Conservation (phyloP, 108 stramenopile species). For the Poteriospumella lacustris region DNA sequence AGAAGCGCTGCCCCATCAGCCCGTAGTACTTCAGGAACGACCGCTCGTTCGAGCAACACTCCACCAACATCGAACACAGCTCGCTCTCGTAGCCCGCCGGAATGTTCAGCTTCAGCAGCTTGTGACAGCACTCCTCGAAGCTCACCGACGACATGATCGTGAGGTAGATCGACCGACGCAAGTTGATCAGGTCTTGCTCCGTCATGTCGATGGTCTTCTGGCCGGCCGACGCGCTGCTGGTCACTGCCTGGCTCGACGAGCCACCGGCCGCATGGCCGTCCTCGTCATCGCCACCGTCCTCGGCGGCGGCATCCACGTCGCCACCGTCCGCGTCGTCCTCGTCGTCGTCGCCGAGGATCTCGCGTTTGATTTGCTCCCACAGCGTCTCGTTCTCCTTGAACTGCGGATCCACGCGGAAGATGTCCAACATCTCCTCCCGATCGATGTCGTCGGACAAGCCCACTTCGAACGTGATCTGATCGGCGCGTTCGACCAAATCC, state of each 20-base stretch:
- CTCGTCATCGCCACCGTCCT: constrained; percentile 45
- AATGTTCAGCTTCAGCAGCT: constrained; percentile 87
- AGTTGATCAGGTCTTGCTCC: constrained; percentile 80
- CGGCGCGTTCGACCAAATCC: constrained; percentile 92
- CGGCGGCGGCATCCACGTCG: too few relatives aligned
- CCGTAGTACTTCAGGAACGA: constrained; percentile 93
- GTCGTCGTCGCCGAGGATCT: constrained; percentile 73
- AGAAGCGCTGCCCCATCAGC: constrained; percentile 84
- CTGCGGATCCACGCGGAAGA: constrained; percentile 66
- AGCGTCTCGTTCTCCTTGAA: constrained; percentile 76
- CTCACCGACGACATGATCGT: constrained; percentile 97
- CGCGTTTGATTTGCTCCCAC: constrained; percentile 76
- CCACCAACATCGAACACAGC: constrained; percentile 90
- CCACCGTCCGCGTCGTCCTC: constrained; percentile 51
- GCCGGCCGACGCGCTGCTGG: constrained; percentile 14
- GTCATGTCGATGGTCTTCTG: constrained; percentile 45
- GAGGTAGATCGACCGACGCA: constrained; percentile 92
- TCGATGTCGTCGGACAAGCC: constrained; percentile 84
- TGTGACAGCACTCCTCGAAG: constrained; percentile 97
- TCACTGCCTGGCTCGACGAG: constrained; percentile 18
- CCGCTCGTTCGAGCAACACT: constrained; percentile 94
- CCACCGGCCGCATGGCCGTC: constrained; percentile 52
- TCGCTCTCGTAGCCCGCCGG: constrained; percentile 66
- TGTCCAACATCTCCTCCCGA: constrained; percentile 76
- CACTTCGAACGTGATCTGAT: constrained; percentile 95